Evolutionary conservation across 768 basidiomycete genomes (phyloP).

Genomic region (Tricholoma furcatifolium): DNA sequence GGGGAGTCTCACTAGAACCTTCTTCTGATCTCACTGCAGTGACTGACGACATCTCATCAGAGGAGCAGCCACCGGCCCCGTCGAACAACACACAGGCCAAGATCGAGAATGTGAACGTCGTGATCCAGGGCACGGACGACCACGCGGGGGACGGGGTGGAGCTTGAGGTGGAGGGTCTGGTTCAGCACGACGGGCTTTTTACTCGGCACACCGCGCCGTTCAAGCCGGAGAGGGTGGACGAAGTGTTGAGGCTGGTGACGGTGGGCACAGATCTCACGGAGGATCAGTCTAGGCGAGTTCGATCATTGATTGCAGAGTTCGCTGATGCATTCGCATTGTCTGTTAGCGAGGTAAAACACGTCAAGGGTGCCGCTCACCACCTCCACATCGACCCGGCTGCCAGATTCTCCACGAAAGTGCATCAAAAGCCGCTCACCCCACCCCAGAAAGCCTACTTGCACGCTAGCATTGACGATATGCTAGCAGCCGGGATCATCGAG

Average conservation of each 20-base stretch:
- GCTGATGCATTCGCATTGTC: slow-evolving; percentile 40
- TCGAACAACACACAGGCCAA: no score
- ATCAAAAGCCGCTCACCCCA: slow-evolving; percentile 28
- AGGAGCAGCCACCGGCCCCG: no score
- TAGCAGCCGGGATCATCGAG: slow-evolving; percentile 30
- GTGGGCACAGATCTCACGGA: slow-evolving; percentile 29
- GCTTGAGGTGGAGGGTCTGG: no score
- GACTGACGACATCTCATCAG: no score
- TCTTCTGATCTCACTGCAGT: no score
- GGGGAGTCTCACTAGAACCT: no score
- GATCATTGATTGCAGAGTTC: slow-evolving; percentile 22
- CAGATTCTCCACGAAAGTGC: slow-evolving; percentile 28
- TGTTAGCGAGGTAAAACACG: slow-evolving; percentile 33
- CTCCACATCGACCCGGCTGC: slow-evolving; percentile 29
- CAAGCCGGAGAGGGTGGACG: slow-evolving; percentile 16
- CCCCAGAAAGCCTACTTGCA: slow-evolving; percentile 31
- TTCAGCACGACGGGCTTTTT: no score
- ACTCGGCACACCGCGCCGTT: slow-evolving; percentile 25
- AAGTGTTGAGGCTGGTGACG: slow-evolving; percentile 18
- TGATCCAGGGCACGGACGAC: no score
- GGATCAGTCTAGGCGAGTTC: slow-evolving; percentile 22
- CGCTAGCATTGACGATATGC: slow-evolving; percentile 31
- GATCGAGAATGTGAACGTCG: no score
- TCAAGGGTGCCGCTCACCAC: slow-evolving; percentile 29
- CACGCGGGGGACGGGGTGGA: no score